phyloP scores from a whole-genome alignment of 306 rosid genomes.

The Clitoria ternatea region DNA sequence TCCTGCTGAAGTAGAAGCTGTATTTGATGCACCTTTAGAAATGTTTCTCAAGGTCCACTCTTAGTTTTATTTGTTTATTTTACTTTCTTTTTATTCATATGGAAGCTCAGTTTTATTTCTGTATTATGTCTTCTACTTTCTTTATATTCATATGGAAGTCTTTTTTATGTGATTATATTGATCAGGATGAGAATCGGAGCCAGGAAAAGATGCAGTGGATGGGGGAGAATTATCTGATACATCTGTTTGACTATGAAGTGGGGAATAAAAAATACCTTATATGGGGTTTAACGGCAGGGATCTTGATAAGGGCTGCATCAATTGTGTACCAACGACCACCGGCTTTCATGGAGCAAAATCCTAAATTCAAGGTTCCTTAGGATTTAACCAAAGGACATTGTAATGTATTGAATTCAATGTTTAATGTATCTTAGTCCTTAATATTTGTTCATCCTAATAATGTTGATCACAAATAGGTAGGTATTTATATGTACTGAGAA shows the following conservation, averaged over 20 bases:
- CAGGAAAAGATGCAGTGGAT: constrained; percentile 81
- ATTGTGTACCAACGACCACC: constrained; percentile 66
- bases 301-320: constrained; percentile 90
- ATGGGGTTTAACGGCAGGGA: constrained; percentile 95
- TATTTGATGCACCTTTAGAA: constrained; percentile 76
- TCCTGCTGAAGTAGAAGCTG: constrained; percentile 71
- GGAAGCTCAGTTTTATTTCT: too few relatives aligned
- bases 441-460: not conserved
- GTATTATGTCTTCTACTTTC: too few relatives aligned
- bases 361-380: constrained; percentile 28
- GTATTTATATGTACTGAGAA: not conserved
- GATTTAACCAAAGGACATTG: constrained; percentile 19
- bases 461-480: not conserved
- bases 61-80: not conserved
- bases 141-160: not conserved
- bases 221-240: constrained; percentile 76
- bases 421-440: not conserved
- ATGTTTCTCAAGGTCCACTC: constrained; percentile 71
- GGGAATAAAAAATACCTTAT: constrained; percentile 54
- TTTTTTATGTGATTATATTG: too few relatives aligned
- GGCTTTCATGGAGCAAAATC: constrained; percentile 79
- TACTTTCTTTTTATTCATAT: not conserved
- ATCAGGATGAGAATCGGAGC: constrained; percentile 75
- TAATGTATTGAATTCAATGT: constrained; percentile 27
- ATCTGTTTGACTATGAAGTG: constrained; percentile 66